Base-by-base conservation (phyloP, 768 basidiomycete species). In the Mycena kentingensis region DNA sequence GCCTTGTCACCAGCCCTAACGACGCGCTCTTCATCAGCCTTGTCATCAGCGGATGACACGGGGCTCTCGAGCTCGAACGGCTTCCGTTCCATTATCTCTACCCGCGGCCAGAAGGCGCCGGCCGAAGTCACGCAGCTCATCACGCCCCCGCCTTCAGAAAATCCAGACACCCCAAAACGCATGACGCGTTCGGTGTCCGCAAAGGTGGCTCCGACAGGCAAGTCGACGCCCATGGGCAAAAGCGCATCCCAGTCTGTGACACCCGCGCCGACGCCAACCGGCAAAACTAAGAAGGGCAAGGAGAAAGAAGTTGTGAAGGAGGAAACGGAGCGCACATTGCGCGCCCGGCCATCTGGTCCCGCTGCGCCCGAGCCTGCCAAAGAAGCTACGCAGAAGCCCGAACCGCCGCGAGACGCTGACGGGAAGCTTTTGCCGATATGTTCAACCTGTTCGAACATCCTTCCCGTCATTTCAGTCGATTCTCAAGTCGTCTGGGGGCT, bases 401-500 rank as follows among this genome's bases (percentile, higher is more conserved):
- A 77, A 34, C 67, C 75, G 16, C 83, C 78, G 4, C 68, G 77
- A 55, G 87, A 84, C 26, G 71, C 79, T 44, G 85, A 88, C 63
- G 87, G 87, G 24, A 83, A 81, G 63, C 78, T 76, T 16, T 68
- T 89, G 26, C 88, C 89, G 42, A 81, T 71, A n/a, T 91, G 88
- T 57, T 70, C 76, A 63, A 90, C 85, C 22, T 90, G 88, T 67
- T 72, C 70, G 46, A 88, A 83, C 63, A 73, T 90, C 46, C 66
- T 91, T 59, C 88, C 88, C 3, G 78, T 91, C 52, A 90, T 90
- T 60, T 80, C 84, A 44, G 84, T 90, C 24, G 86, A 89, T 67
- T 80, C 79, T 35, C 76, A 84, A 66, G 80, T 90, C 21, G 85
- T 90, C 29, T 90, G 87, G 86, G 89, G 88, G 35, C 54, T 77